phyloP scores from a whole-genome alignment of 2,329 filamentous ascomycete genomes.

The Calonectria ilicicola region DNA sequence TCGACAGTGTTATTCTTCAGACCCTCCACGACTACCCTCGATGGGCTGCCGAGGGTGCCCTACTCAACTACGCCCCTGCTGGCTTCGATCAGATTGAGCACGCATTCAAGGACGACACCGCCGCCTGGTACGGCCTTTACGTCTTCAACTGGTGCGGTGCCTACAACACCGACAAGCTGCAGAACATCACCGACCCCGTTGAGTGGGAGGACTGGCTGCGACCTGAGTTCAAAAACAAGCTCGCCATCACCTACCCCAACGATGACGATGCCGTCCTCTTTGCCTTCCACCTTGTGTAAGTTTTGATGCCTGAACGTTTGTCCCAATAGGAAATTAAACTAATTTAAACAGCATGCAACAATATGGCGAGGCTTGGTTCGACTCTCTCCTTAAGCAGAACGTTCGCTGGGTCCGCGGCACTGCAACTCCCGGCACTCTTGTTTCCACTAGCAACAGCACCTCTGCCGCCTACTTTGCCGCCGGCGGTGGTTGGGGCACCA shows the following conservation, averaged over 20 bases:
- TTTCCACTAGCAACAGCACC: slow-evolving; percentile 44
- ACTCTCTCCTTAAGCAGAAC: slow-evolving; percentile 60
- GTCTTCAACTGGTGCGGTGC: slow-evolving; percentile 51
- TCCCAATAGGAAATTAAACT: neutral
- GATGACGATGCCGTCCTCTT: slow-evolving; percentile 68
- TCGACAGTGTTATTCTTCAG: slow-evolving; percentile 59
- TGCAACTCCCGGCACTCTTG: slow-evolving; percentile 53
- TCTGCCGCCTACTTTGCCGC: slow-evolving; percentile 51
- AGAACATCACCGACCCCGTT: slow-evolving; percentile 44
- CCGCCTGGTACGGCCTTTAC: slow-evolving; percentile 55
- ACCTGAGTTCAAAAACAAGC: slow-evolving; percentile 64
- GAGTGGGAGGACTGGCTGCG: slow-evolving; percentile 57
- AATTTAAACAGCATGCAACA: slow-evolving; percentile 46
- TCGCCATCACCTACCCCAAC: slow-evolving; percentile 67
- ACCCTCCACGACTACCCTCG: slow-evolving; percentile 64
- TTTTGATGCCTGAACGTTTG: neutral
- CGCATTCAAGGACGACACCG: slow-evolving; percentile 50
- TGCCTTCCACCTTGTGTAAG: slow-evolving; percentile 62
- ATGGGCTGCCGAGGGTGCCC: slow-evolving; percentile 60
- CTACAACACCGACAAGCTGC: slow-evolving; percentile 46
- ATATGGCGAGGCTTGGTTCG: slow-evolving; percentile 60
- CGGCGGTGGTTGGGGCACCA: slow-evolving; percentile 16
- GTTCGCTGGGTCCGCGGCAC: slow-evolving; percentile 66
- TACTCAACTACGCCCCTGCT: slow-evolving; percentile 62
- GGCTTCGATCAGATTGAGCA: slow-evolving; percentile 57